Percentiles rank a stretch among this genome's conserved stretches.
Conservation (phyloP, 345 rosid species). For the Bretschneidera sinensis region DNA sequence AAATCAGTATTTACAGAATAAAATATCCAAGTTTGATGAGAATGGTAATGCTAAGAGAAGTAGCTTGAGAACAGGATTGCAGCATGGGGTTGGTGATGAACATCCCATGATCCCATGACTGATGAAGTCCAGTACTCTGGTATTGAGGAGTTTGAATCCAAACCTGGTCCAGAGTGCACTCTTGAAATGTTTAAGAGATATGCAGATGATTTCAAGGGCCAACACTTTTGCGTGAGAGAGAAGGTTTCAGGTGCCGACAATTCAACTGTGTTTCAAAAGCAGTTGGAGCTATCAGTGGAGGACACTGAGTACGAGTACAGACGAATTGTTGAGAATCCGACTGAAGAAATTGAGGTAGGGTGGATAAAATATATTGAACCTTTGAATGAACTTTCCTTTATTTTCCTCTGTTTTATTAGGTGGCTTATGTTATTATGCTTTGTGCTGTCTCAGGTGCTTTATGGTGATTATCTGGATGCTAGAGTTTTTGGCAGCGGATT, state of each 20-base stretch:
- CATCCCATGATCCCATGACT: neutral
- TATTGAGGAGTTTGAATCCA: constrained; percentile 21
- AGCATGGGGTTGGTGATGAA: constrained; percentile 18
- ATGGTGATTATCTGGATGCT: constrained; percentile 40
- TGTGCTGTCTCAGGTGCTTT: constrained; percentile 46
- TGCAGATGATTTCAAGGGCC: constrained; percentile 44
- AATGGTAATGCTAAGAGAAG: constrained; percentile 10
- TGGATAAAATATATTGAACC: constrained; percentile 16
- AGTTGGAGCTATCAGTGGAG: constrained; percentile 32
- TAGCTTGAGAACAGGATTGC: constrained; percentile 11
- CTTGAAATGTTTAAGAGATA: constrained; percentile 44
- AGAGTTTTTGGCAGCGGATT: constrained; percentile 64
- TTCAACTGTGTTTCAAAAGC: constrained; percentile 16
- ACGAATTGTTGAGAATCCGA: constrained; percentile 49
- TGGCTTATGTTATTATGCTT: constrained; percentile 9
- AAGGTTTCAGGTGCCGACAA: constrained; percentile 16
- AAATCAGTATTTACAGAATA: constrained; percentile 19
- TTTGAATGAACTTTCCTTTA: constrained; percentile 5
- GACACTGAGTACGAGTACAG: constrained; percentile 56
- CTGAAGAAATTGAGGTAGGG: constrained; percentile 52
- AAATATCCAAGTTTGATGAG: constrained; percentile 20
- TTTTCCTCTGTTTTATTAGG: constrained; percentile 7
- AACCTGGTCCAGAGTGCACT: constrained; percentile 39
- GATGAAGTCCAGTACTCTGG: constrained; percentile 26
- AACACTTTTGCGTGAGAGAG: constrained; percentile 32